These are phyloP conservation scores for Russula olivacea DNA, from an alignment of 768 basidiomycete genomes.

Conservation along the genomic window DNA sequence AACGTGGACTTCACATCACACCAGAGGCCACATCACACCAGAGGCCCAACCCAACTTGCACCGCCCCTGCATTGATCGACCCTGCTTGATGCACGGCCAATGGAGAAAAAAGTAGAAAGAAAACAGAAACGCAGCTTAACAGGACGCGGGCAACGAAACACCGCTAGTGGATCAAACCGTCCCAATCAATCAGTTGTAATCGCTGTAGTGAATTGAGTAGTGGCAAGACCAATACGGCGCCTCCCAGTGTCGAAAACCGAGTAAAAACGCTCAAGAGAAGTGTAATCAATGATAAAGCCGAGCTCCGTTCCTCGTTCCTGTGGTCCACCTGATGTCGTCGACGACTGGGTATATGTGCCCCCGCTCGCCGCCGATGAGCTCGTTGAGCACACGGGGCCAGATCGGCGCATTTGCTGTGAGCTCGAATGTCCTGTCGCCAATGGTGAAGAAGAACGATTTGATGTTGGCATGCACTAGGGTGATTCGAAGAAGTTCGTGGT, in stretches of 20 bases:
- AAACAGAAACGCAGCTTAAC: no score
- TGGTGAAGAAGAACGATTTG: conserved; percentile 33
- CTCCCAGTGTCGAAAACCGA: conserved; percentile 60
- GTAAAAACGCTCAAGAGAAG: no score
- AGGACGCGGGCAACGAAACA: no score
- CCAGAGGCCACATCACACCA: no score
- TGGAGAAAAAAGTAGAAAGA: no score
- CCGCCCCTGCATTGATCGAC: no score
- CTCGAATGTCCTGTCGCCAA: conserved; percentile 33
- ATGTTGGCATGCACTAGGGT: conserved; percentile 26
- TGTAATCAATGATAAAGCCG: no score
- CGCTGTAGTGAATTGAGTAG: conserved; percentile 43
- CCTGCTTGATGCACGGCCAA: no score
- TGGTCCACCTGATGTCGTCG: conserved; percentile 34
- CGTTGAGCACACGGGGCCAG: conserved; percentile 42
- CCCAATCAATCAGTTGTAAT: conserved; percentile 30
- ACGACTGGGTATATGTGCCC: conserved; percentile 33
- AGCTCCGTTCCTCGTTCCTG: conserved; percentile 34
- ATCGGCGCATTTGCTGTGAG: conserved; percentile 33
- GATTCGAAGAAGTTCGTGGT: conserved; percentile 32
- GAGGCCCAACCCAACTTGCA: no score
- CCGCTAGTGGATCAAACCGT: not conserved
- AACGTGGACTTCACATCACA: no score
- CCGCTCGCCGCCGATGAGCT: conserved; percentile 37
- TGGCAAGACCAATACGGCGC: conserved; percentile 54